phyloP scores from a whole-genome alignment of 371 early-diverging fungal species.

The Circinella umbellata region DNA sequence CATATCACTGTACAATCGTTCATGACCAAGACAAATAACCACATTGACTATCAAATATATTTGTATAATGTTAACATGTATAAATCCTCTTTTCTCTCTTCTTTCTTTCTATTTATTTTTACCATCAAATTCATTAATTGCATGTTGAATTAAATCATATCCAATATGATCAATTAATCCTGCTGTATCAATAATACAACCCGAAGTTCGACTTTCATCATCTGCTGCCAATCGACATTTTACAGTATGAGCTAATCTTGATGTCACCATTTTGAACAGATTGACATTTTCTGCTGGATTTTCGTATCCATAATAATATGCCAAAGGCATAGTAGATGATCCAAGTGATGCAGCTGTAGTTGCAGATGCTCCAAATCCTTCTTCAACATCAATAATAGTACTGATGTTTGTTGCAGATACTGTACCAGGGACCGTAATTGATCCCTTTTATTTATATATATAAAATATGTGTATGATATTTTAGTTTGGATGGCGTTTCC shows the following conservation, averaged over 20 bases:
- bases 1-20: slow-evolving; percentile 90
- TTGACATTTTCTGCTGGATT: slow-evolving; percentile 77
- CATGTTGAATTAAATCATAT: slow-evolving; percentile 69
- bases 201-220: slow-evolving; percentile 66
- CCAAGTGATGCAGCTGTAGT: slow-evolving; percentile 70
- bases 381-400: slow-evolving; percentile 83
- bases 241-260: slow-evolving; percentile 68
- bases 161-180: slow-evolving; percentile 68
- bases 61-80: too few species aligned
- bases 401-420: slow-evolving; percentile 78
- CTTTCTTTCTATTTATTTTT: slow-evolving; percentile 1
- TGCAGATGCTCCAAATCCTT: slow-evolving; percentile 84
- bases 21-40: slow-evolving; percentile 91
- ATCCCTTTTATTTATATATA: slow-evolving; percentile 47
- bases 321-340: slow-evolving; percentile 77
- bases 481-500: too few species aligned
- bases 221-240: slow-evolving; percentile 70
- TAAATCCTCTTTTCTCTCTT: too few species aligned
- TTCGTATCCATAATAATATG: slow-evolving; percentile 91
- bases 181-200: slow-evolving; percentile 70
- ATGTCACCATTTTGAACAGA: slow-evolving; percentile 71
- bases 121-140: slow-evolving; percentile 72
- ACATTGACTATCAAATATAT: slow-evolving; percentile 60
- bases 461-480: too few species aligned
- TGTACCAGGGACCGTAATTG: slow-evolving; percentile 87